phyloP scores from a whole-genome alignment of 257 asterid genomes.

The Paulownia fortunei region DNA sequence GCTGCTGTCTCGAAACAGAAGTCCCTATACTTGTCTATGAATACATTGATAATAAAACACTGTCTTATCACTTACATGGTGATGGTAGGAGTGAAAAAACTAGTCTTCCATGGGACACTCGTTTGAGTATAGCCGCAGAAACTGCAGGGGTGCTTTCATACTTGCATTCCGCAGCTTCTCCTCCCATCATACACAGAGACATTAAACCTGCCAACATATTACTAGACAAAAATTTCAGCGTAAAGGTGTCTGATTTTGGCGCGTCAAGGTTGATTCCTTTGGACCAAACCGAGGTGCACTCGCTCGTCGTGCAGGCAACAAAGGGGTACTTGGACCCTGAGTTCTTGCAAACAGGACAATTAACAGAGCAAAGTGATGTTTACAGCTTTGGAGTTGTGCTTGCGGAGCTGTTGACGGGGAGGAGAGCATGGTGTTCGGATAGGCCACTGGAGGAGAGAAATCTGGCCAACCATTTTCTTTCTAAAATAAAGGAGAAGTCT shows the following conservation, averaged over 20 bases:
- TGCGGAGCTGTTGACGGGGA: slow-evolving; percentile 31
- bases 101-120: slow-evolving; percentile 33
- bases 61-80: too few relatives aligned
- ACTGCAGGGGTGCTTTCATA: slow-evolving; percentile 40
- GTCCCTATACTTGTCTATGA: slow-evolving; percentile 43
- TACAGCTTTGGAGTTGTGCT: slow-evolving; percentile 47
- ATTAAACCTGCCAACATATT: slow-evolving; percentile 45
- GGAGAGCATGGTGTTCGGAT: slow-evolving; percentile 11
- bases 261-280: slow-evolving; percentile 39
- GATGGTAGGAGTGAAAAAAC: too few relatives aligned
- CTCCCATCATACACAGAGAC: slow-evolving; percentile 48
- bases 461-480: slow-evolving; percentile 27
- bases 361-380: slow-evolving; percentile 46
- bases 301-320: slow-evolving; percentile 48
- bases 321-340: slow-evolving; percentile 49
- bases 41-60: too few relatives aligned
- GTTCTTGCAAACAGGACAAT: slow-evolving; percentile 35
- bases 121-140: slow-evolving; percentile 40
- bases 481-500: neutral
- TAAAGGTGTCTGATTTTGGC: slow-evolving; percentile 43
- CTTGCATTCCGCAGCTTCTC: slow-evolving; percentile 39
- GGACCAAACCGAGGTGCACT: slow-evolving; percentile 22
- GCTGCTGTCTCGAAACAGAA: slow-evolving; percentile 47
- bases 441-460: slow-evolving; percentile 28
- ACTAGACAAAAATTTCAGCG: slow-evolving; percentile 33